These are phyloP conservation scores for Pseudopediastrum boryanum DNA, from an alignment of 139 green algal genomes.

Conservation along the genomic window DNA sequence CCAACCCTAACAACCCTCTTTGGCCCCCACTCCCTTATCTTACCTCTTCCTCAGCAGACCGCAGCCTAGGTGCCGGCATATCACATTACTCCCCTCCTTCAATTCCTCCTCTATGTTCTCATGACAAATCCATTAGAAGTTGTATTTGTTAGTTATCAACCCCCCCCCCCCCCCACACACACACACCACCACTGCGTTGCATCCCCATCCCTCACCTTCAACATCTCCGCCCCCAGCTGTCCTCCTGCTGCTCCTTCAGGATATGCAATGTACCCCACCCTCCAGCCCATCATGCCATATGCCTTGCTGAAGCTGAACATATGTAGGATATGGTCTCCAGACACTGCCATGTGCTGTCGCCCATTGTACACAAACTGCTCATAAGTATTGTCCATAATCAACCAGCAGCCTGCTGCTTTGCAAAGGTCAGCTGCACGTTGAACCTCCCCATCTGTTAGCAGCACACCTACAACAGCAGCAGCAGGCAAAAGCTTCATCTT, in stretches of 20 bases:
- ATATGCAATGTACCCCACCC: conserved; percentile 40
- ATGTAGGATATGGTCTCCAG: conserved; percentile 78
- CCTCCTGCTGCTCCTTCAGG: conserved; percentile 6
- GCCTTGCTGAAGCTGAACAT: conserved; percentile 91
- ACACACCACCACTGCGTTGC: too few species aligned
- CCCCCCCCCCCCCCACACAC: too few species aligned
- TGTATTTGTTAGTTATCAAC: too few species aligned
- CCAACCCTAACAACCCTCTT: too few species aligned
- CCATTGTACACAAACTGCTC: conserved; percentile 89
- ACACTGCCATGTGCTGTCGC: conserved; percentile 60
- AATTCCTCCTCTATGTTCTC: too few species aligned
- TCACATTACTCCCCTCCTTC: too few species aligned
- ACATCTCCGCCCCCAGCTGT: conserved; percentile 22
- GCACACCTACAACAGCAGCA: conserved; percentile 58
- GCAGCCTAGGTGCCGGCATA: too few species aligned
- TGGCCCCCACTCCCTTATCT: too few species aligned
- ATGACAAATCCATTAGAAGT: too few species aligned
- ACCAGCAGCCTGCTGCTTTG: conserved; percentile 68
- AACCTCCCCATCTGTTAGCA: conserved; percentile 68
- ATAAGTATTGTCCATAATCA: conserved; percentile 96
- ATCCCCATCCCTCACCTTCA: conserved; percentile 37
- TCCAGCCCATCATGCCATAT: conserved; percentile 50
- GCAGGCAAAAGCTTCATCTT: neutral
- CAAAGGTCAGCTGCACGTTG: conserved; percentile 68
- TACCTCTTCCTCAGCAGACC: too few species aligned